Base-by-base conservation (phyloP, 1,284 basidiomycete genomes). In the Hortiboletus rubellus region DNA sequence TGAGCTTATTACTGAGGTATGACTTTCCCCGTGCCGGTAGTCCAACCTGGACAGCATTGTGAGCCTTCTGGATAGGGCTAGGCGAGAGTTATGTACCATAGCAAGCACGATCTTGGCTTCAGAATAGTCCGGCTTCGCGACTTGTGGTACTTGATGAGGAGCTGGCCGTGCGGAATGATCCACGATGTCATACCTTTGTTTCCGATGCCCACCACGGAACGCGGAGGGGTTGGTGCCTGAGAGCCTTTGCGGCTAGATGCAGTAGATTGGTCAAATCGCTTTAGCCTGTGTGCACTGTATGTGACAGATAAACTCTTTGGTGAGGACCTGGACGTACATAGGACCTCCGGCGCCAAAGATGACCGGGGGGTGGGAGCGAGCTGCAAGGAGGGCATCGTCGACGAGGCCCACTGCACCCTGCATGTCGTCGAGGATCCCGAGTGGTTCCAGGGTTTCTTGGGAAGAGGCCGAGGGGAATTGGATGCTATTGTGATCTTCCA, bases 51-150 rank as follows among this genome's bases (percentile, higher is more conserved):
- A 44, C 33, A n/a, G 50, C 15, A 33, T 7, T n/a, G 33, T 63
- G 24, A 54, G 52, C 31, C 27, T 37, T 46, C 30, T 24, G n/a
- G 18, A 50, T 36, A 49, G 30, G 31, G 42, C 17, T 24, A 30
- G 6, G 46, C 3, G 30, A 48, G 51, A 27, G 49, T 9, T 5
- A 62, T 76, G 50, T 64, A 95, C 96, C 94, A 98, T 98, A 5
- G 96, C 96, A 7, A 99, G 86, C 9, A 99, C 95, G 65, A 99
- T 98, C 82, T 99, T 99, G 47, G 93, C 93, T 68, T 98, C 95
- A 5, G 94, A 96, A 67, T 98, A 98, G 71, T 99, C 97, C 5
- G 97, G 96, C 74, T 96, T 97, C 53, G 92, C 91, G 43, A 96
- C 94, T 92, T 30, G 41, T 15, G 43, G 43, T 36, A 12, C 10